These are phyloP conservation scores for Dionaea muscipula DNA, from an alignment of 179 eudicot genomes.

Conservation along the genomic window DNA sequence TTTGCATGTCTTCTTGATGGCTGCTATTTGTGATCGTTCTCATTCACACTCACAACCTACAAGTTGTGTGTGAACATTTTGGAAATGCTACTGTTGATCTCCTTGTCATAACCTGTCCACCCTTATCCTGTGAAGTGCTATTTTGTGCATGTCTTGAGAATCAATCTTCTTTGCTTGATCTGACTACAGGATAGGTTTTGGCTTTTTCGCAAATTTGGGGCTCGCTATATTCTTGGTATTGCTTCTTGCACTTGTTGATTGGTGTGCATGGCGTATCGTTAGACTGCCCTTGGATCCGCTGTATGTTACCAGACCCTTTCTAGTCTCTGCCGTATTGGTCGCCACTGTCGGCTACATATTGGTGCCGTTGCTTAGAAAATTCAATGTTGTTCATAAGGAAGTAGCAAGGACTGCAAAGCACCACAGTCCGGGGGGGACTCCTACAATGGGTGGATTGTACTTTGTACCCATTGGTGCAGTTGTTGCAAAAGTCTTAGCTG, in stretches of 20 bases:
- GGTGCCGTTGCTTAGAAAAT: conserved; percentile 54
- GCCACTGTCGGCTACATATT: conserved; percentile 63
- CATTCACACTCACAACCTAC: too few relatives aligned
- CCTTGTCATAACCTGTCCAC: too few relatives aligned
- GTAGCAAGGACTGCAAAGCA: conserved; percentile 37
- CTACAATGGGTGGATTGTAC: conserved; percentile 76
- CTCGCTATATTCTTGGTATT: conserved; percentile 43
- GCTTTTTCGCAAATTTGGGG: conserved; percentile 54
- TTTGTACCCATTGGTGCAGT: conserved; percentile 69
- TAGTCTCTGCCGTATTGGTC: conserved; percentile 44
- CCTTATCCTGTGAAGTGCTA: too few relatives aligned
- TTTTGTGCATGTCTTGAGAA: too few relatives aligned
- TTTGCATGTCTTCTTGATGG: too few relatives aligned
- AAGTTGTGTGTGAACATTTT: too few relatives aligned
- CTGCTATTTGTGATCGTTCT: too few relatives aligned
- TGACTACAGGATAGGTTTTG: conserved; percentile 55
- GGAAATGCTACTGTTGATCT: too few relatives aligned
- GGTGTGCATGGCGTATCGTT: conserved; percentile 80
- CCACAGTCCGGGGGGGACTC: conserved; percentile 46
- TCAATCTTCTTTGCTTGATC: background rate
- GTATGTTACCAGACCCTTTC: conserved; percentile 58
- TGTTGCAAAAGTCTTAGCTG: conserved; percentile 55
- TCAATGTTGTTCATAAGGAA: conserved; percentile 37
- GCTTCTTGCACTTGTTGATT: conserved; percentile 57
- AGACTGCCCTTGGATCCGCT: conserved; percentile 63